Conservation (phyloP, 345 rosid genomes). For the Anacardium occidentale region DNA sequence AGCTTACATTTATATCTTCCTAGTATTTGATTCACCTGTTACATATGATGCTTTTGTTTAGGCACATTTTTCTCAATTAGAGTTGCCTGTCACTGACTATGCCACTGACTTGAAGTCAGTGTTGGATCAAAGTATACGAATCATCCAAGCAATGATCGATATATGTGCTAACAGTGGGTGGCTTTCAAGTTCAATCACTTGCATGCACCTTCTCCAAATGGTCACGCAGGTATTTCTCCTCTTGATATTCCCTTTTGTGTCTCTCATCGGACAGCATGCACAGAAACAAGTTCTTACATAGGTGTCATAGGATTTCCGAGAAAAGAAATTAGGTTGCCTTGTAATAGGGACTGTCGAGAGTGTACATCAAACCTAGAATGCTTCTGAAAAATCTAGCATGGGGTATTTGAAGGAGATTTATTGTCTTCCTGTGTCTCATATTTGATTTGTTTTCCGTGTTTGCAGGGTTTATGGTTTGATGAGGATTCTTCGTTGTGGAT, state of each 20-base stretch:
- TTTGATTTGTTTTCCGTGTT: constrained; percentile 6
- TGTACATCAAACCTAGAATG: neutral
- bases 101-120: constrained; percentile 93
- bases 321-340: neutral
- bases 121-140: constrained; percentile 95
- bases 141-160: constrained; percentile 98
- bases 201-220: constrained; percentile 99
- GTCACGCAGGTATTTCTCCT: constrained; percentile 79
- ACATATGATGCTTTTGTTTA: constrained; percentile 32
- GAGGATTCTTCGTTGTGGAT: constrained; percentile 74
- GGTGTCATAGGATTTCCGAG: too few relatives aligned
- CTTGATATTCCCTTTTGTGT: neutral
- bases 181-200: constrained; percentile 84
- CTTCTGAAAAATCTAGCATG: neutral
- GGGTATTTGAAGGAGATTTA: neutral
- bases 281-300: too few relatives aligned
- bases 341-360: neutral
- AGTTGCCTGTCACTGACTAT: constrained; percentile 89
- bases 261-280: too few relatives aligned
- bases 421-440: neutral
- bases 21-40: neutral
- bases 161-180: constrained; percentile 98
- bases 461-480: constrained; percentile 88
- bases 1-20: neutral
- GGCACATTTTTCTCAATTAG: constrained; percentile 91